Conservation (phyloP, 345 rosid genomes). For the Brassica cretica region DNA sequence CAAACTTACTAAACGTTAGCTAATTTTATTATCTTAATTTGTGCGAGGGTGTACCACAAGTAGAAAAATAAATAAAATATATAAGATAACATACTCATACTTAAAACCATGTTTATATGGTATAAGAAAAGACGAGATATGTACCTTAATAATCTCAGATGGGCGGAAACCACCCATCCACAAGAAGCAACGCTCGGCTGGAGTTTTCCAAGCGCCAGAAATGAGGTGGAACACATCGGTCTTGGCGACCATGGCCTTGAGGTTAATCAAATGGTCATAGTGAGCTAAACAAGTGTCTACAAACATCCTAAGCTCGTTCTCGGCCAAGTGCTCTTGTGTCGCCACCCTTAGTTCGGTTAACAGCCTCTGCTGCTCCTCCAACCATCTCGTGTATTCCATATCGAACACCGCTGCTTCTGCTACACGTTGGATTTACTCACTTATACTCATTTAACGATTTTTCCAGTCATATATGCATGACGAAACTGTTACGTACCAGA, state of each 20-base stretch:
- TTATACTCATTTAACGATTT: background rate
- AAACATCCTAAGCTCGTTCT: slow-evolving; percentile 80
- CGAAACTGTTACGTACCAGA: slow-evolving; percentile 49
- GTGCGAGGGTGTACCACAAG: background rate
- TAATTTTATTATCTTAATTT: background rate
- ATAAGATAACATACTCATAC: background rate
- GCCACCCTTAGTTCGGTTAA: slow-evolving; percentile 89
- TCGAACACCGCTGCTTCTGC: slow-evolving; percentile 81
- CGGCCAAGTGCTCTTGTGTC: slow-evolving; percentile 79
- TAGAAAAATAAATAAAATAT: background rate
- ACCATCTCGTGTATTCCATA: slow-evolving; percentile 92
- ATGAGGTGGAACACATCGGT: slow-evolving; percentile 89
- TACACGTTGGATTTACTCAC: slow-evolving; percentile 21
- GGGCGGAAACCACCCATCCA: slow-evolving; percentile 99
- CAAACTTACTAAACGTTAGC: background rate
- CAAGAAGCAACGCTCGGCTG: slow-evolving; percentile 97
- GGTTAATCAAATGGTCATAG: slow-evolving; percentile 73
- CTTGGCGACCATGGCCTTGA: slow-evolving; percentile 74
- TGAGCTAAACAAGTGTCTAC: slow-evolving; percentile 84
- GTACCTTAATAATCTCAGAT: slow-evolving; percentile 94
- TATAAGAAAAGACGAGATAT: background rate
- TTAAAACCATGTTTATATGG: background rate
- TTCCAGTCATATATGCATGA: background rate
- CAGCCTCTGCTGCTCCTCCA: slow-evolving; percentile 81
- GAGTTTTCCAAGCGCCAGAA: slow-evolving; percentile 97